Evolutionary conservation across 2,329 filamentous ascomycete genomes (phyloP).

Genomic region (Intubia oerlemansii): DNA sequence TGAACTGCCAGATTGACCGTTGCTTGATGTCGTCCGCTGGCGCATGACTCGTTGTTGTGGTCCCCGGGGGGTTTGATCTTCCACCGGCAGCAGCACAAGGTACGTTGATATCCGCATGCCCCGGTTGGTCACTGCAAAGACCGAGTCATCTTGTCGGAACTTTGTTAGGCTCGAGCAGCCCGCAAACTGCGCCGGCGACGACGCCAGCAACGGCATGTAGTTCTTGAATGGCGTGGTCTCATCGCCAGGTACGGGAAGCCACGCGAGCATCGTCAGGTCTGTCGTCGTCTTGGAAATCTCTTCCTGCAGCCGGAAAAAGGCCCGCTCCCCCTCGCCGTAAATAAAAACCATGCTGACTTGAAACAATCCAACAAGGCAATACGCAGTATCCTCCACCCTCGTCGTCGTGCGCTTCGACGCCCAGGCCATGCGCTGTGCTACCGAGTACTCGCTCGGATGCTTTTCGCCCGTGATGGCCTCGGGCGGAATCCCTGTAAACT

Average conservation of each 20-base stretch:
- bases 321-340: constrained; percentile 8
- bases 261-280: constrained; percentile 5
- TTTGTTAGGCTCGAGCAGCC: constrained; percentile 1
- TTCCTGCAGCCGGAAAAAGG: constrained; percentile 7
- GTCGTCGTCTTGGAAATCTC: constrained; percentile 4
- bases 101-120: constrained; percentile 5
- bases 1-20: too few species aligned
- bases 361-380: constrained; percentile 8
- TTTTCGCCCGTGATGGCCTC: not conserved
- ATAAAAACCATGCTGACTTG: constrained; percentile 7
- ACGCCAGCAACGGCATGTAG: constrained; percentile 4
- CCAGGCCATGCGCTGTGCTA: constrained; percentile 8
- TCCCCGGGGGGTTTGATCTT: too few species aligned
- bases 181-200: constrained; percentile 3
- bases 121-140: constrained; percentile 6
- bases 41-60: too few species aligned
- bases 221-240: too few species aligned
- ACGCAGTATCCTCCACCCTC: constrained; percentile 7
- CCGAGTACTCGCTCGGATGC: constrained; percentile 1
- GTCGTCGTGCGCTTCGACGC: constrained; percentile 6
- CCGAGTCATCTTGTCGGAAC: constrained; percentile 5
- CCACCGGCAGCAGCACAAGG: constrained; percentile 4
- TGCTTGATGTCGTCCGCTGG: too few species aligned
- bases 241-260: too few species aligned
- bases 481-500: constrained; percentile 5